Evolutionary conservation across 208 protist genomes (phyloP).

Genomic region (Crithidia thermophila): DNA sequence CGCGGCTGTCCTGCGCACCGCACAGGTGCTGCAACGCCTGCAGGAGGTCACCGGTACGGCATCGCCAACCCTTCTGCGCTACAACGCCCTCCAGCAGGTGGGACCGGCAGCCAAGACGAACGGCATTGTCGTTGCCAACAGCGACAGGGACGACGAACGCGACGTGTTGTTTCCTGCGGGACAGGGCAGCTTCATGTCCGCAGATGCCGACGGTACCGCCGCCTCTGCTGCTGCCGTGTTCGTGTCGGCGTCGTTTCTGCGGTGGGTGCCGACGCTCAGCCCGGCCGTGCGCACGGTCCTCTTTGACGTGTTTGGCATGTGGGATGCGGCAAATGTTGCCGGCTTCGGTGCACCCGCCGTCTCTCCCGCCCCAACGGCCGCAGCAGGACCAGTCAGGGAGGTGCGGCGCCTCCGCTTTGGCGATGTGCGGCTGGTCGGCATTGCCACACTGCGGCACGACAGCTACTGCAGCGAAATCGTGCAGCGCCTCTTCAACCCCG

Average conservation of each 20-base stretch:
- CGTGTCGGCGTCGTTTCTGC: constrained; percentile 49
- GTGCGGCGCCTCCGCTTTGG: constrained; percentile 58
- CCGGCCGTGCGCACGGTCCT: constrained; percentile 71
- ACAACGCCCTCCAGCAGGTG: constrained; percentile 8
- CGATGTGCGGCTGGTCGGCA: constrained; percentile 78
- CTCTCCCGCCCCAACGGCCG: background rate
- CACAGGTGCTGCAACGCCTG: constrained; percentile 62
- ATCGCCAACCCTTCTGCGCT: background rate
- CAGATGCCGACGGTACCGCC: background rate
- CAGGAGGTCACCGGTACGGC: constrained; percentile 21
- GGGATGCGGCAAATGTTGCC: constrained; percentile 44
- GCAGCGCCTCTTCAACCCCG: constrained; percentile 48
- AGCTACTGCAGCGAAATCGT: constrained; percentile 47
- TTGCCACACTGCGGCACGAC: constrained; percentile 45
- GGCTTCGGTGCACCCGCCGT: constrained; percentile 37
- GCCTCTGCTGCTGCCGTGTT: constrained; percentile 11
- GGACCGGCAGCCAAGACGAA: background rate
- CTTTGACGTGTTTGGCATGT: constrained; percentile 75
- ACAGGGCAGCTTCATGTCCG: background rate
- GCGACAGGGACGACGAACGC: background rate
- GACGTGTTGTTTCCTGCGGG: background rate
- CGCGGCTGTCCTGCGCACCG: constrained; percentile 55
- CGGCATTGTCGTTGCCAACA: background rate
- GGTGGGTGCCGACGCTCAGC: constrained; percentile 55
- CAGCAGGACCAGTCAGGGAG: background rate